Conservation (phyloP, 176 grass and related monocot genomes). For the Miscanthus lutarioriparius region DNA sequence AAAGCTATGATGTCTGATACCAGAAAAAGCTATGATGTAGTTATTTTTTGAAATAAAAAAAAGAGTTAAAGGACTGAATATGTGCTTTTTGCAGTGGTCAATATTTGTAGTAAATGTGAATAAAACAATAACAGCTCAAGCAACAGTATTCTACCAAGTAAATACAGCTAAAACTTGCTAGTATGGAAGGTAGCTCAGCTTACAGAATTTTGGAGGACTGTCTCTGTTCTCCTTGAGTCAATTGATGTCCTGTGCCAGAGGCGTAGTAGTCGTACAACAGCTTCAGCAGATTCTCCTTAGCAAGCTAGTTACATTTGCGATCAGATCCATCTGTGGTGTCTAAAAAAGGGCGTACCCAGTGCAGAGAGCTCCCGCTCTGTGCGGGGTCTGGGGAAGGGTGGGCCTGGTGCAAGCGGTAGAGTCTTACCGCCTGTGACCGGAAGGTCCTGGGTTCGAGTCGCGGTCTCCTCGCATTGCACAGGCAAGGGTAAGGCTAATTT, state of each 20-base stretch:
- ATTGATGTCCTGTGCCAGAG: neutral
- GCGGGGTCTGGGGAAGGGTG: no score
- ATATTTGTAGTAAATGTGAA: neutral
- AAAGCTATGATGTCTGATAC: no score
- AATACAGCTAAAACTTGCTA: neutral
- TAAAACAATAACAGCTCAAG: neutral
- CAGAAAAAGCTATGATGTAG: neutral
- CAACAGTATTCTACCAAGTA: neutral
- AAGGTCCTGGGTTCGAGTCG: no score
- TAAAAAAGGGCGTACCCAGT: no score
- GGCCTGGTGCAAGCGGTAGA: no score
- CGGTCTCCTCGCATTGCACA: no score
- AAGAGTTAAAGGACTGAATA: neutral
- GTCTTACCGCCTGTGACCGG: no score
- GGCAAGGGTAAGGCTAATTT: no score
- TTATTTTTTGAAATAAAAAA: neutral
- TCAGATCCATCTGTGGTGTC: neutral
- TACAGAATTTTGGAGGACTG: neutral
- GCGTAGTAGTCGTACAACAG: neutral
- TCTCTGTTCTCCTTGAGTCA: neutral
- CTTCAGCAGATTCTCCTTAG: neutral
- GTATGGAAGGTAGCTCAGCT: neutral
- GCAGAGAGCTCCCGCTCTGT: no score
- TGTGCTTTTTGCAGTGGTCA: neutral
- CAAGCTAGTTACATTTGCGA: neutral